Percentiles rank a stretch among this genome's conserved stretches.
Evolutionary conservation across 1,284 basidiomycete species (phyloP).

Genomic region (Ceratobasidium sp.): DNA sequence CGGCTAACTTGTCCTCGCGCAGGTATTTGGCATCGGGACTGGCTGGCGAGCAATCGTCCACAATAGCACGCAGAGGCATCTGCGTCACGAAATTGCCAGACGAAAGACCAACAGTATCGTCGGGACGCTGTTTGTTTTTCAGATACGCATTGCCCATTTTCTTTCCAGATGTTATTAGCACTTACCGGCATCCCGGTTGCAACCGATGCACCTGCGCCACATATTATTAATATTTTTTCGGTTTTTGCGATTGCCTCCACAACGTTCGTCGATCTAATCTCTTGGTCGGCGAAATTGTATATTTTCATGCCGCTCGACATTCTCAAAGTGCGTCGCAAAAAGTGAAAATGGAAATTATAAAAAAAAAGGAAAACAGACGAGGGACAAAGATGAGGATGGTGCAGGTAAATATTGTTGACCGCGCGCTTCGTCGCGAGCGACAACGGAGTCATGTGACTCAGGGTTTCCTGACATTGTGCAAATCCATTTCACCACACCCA

Average conservation of each 20-base stretch:
- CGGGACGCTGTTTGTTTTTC: background rate
- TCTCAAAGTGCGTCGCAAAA: no score
- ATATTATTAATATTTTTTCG: background rate
- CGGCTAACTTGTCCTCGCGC: background rate
- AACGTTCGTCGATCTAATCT: background rate
- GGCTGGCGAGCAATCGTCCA: background rate
- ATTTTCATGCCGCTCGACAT: background rate
- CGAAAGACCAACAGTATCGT: background rate
- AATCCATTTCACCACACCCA: no score
- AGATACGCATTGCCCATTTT: background rate
- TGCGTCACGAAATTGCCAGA: background rate
- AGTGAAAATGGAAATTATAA: no score
- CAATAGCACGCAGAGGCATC: background rate
- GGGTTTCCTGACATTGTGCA: no score
- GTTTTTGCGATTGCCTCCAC: background rate
- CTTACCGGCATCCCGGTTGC: background rate
- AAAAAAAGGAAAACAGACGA: no score
- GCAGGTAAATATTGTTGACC: no score
- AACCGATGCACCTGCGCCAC: background rate
- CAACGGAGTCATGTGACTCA: no score
- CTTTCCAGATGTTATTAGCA: background rate
- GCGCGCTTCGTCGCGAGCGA: no score
- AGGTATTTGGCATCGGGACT: background rate
- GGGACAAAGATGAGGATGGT: no score
- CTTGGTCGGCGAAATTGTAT: background rate